A percentile compares a stretch with the other conserved stretches of the same genome.
Evolutionary conservation across 495 filamentous ascomycete species (phyloP).

Genomic region (Chaetomium tenue): DNA sequence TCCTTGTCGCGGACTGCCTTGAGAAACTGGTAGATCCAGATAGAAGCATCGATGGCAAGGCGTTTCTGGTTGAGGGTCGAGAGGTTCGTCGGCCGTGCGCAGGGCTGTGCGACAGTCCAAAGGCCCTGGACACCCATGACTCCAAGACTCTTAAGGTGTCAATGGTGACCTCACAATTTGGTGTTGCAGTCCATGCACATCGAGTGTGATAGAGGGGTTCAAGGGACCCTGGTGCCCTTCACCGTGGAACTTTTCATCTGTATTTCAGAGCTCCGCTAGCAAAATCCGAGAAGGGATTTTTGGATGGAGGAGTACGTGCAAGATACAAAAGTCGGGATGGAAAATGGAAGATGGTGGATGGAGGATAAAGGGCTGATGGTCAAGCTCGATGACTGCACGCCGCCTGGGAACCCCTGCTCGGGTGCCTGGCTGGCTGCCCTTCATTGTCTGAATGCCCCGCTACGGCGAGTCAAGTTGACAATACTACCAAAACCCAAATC

Average conservation of each 20-base stretch:
- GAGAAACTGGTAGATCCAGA: constrained; percentile 99
- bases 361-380: background rate
- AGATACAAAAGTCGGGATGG: background rate
- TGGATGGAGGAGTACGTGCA: background rate
- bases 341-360: background rate
- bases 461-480: too few relatives aligned
- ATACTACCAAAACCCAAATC: background rate
- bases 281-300: too few relatives aligned
- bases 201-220: background rate
- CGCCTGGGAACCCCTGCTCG: constrained; percentile 2
- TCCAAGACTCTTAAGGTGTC: background rate
- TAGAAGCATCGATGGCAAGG: constrained; percentile 93
- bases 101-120: constrained; percentile 91
- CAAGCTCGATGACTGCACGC: background rate
- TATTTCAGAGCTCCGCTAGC: background rate
- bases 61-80: constrained; percentile 93
- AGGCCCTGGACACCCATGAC: constrained; percentile 96
- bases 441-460: background rate
- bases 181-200: background rate
- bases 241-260: background rate
- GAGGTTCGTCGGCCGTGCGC: constrained; percentile 85
- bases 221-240: constrained; percentile 7
- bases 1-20: constrained; percentile 98
- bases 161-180: background rate
- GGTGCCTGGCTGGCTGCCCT: constrained; percentile 14